Evolutionary conservation across 345 rosid genomes (phyloP).

Genomic region (Cardamine chenopodiifolia): DNA sequence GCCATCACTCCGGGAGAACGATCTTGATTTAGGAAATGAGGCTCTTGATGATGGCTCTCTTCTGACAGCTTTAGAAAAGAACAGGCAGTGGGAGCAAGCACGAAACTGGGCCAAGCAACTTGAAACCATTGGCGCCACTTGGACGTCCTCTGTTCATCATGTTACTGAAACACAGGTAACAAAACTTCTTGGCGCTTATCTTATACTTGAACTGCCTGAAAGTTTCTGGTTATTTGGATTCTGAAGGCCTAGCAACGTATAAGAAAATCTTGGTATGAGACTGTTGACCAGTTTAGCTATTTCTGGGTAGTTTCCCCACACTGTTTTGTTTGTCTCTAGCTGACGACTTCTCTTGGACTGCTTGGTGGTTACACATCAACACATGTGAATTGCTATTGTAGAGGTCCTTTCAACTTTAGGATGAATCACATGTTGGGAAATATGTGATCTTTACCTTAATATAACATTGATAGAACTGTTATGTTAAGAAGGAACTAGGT

Average conservation of each 20-base stretch:
- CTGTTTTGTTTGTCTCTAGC: conserved; percentile 9
- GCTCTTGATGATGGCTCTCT: conserved; percentile 92
- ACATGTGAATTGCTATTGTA: conserved; percentile 10
- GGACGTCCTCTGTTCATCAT: conserved; percentile 86
- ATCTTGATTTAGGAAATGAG: conserved; percentile 75
- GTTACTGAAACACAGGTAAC: conserved; percentile 96
- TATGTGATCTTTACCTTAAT: conserved; percentile 10
- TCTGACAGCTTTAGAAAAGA: conserved; percentile 75
- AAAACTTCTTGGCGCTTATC: conserved; percentile 29
- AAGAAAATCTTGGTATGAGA: conserved; percentile 25
- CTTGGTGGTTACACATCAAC: conserved; percentile 2
- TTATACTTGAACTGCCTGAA: conserved; percentile 21
- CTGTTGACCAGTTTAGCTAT: conserved; percentile 22
- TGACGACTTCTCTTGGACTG: conserved; percentile 22
- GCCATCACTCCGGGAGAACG: conserved; percentile 73
- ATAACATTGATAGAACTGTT: conserved; percentile 14
- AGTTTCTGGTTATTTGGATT: conserved; percentile 21
- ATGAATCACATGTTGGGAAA: conserved; percentile 20
- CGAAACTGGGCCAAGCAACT: conserved; percentile 98
- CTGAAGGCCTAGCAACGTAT: conserved; percentile 27
- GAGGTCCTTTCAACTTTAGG: conserved; percentile 19
- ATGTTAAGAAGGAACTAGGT: conserved; percentile 16
- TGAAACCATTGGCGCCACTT: conserved; percentile 82
- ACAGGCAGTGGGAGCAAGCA: conserved; percentile 95
- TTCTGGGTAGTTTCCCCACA: conserved; percentile 11